These are phyloP conservation scores for Sphagnum magellanicum DNA, from an alignment of 228 moss, liverwort and hornwort species.

Conservation along the genomic window DNA sequence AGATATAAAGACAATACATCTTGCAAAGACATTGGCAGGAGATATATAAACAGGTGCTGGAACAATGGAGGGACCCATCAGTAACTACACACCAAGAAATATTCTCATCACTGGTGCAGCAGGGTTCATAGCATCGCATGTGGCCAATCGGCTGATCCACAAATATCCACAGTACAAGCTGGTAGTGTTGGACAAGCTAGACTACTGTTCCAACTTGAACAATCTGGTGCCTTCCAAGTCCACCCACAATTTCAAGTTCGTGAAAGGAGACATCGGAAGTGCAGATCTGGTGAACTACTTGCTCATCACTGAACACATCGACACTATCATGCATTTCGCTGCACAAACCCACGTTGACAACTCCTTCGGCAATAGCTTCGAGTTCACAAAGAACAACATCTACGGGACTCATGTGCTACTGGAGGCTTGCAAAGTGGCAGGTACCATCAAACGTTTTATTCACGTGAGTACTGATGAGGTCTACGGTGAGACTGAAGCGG, in stretches of 20 bases:
- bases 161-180: slow-evolving; percentile 80
- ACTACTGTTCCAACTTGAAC: slow-evolving; percentile 82
- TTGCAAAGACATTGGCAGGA: no score
- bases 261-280: slow-evolving; percentile 78
- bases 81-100: slow-evolving; percentile 55
- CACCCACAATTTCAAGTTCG: slow-evolving; percentile 76
- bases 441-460: slow-evolving; percentile 77
- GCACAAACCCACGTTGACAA: slow-evolving; percentile 89
- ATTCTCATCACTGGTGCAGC: slow-evolving; percentile 77
- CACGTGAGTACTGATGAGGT: slow-evolving; percentile 87
- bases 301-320: slow-evolving; percentile 70
- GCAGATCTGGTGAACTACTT: slow-evolving; percentile 79
- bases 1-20: no score
- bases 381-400: slow-evolving; percentile 91
- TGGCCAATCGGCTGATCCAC: slow-evolving; percentile 65
- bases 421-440: slow-evolving; percentile 74
- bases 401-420: slow-evolving; percentile 84
- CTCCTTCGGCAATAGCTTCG: slow-evolving; percentile 86
- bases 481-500: slow-evolving; percentile 78
- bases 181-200: slow-evolving; percentile 84
- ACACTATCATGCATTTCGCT: slow-evolving; percentile 91
- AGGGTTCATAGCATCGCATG: slow-evolving; percentile 84
- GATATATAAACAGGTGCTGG: no score
- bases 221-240: slow-evolving; percentile 55
- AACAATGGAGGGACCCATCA: no score